Base-by-base conservation (phyloP, 345 rosid genomes). In the Bretschneidera sinensis region DNA sequence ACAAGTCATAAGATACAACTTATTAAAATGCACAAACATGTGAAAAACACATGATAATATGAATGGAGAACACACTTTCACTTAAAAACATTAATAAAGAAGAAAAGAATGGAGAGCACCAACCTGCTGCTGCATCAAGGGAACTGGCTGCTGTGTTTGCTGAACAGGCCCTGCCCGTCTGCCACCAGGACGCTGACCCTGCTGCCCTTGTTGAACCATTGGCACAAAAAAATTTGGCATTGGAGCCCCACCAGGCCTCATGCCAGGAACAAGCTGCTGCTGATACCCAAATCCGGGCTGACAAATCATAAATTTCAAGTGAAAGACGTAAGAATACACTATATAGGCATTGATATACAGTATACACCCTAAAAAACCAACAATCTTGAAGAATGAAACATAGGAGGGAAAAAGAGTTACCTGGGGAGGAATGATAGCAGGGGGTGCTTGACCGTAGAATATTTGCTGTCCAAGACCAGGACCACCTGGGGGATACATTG, bases 221-320 rank as follows among this genome's bases (percentile, higher is more conserved):
- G 92, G 98, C 80, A 89, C 77, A 71, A 80, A 85, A 81, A 80
- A 90, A 70, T 87, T 90, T 51, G 79, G 84, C 82, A 87, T 73
- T 1, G 95, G 95, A 28, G 64, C 84, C 14, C 76, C 89, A 47
- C 88, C 88, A 48, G 90, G 95, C 69, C 92, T 84, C 96, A 92
- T 85, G 20, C 94, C 98, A 54, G 91, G 96, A 71, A 92, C 87
- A 39, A 89, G 84, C 74, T 87, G 97, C 76, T 85, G 98, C 70
- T 92, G 98, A 81, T 80, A 89, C 56, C 97, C 98, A 72, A 73
- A 92, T 54, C 94, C 96, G 59, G 90, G 85, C 97, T 89, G 75
- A 39, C 6, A 39, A 39, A 39, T 39, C 45, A 39, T 5, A 28
- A 1, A 39, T 14, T 39, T 39, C 45, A 39, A 14, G 45, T 1